These are phyloP conservation scores for Petunia hybrid DNA, from an alignment of 305 asterid species.

Conservation along the genomic window DNA sequence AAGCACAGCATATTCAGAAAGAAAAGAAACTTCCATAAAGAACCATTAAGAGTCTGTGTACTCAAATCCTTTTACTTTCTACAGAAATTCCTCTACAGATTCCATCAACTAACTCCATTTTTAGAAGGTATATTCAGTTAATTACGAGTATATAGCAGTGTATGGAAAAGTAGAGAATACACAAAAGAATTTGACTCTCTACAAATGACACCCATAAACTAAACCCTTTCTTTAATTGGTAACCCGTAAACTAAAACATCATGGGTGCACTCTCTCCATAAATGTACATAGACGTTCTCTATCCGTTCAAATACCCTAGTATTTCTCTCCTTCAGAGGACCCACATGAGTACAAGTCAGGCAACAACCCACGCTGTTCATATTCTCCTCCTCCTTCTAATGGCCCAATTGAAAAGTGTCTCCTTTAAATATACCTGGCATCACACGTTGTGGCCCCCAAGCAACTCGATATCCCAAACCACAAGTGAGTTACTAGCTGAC, in stretches of 20 bases:
- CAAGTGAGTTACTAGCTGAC: not conserved
- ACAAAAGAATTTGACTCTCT: not conserved
- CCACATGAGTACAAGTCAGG: not conserved
- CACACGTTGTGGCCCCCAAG: not conserved
- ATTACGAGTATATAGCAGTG: not conserved
- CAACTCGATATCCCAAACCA: not conserved
- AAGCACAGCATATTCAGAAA: constrained; percentile 22
- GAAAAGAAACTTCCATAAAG: constrained; percentile 13
- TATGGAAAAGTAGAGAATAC: not conserved
- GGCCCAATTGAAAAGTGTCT: not conserved
- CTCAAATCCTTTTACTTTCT: not conserved
- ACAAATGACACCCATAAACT: constrained; percentile 14
- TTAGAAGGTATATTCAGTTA: not conserved
- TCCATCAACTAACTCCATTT: not conserved
- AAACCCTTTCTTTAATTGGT: not conserved
- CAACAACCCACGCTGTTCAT: not conserved
- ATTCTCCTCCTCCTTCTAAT: not conserved
- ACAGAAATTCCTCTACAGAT: not conserved
- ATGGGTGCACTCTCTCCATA: not conserved
- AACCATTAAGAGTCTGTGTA: constrained; percentile 32
- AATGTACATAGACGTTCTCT: not conserved
- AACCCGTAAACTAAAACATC: not conserved
- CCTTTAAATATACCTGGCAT: not conserved
- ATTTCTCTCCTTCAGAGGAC: not conserved
- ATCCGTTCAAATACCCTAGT: not conserved